These are phyloP conservation scores for Erythrophleum fordii DNA, from an alignment of 306 rosid genomes.

Conservation along the genomic window DNA sequence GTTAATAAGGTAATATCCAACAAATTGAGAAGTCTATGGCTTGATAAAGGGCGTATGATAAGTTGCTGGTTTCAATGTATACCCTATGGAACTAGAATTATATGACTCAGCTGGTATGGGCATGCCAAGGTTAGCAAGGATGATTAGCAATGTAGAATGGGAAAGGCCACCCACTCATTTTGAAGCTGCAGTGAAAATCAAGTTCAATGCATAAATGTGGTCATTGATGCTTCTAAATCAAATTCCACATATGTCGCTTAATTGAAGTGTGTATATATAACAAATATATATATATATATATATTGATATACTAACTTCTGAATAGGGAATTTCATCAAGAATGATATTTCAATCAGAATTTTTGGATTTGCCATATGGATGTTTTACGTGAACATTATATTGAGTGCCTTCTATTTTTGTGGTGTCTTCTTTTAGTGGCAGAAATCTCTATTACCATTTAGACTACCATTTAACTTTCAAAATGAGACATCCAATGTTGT, in stretches of 20 bases:
- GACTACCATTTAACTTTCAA: background rate
- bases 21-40: background rate
- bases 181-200: background rate
- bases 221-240: background rate
- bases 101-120: background rate
- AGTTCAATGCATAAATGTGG: background rate
- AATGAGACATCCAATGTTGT: background rate
- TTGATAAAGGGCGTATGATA: background rate
- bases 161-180: background rate
- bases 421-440: too few relatives aligned
- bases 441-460: too few relatives aligned
- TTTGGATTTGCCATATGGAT: too few relatives aligned
- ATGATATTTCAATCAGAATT: background rate
- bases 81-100: background rate
- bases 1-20: background rate
- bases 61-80: background rate
- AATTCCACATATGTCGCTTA: too few relatives aligned
- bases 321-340: background rate
- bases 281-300: too few relatives aligned
- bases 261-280: too few relatives aligned
- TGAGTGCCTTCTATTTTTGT: too few relatives aligned
- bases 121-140: background rate
- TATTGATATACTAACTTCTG: background rate
- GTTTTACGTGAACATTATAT: too few relatives aligned
- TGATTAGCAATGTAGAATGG: slow-evolving; percentile 1